Conservation (phyloP, 371 early-diverging fungal species). For the Lichtheimia ramosa region DNA sequence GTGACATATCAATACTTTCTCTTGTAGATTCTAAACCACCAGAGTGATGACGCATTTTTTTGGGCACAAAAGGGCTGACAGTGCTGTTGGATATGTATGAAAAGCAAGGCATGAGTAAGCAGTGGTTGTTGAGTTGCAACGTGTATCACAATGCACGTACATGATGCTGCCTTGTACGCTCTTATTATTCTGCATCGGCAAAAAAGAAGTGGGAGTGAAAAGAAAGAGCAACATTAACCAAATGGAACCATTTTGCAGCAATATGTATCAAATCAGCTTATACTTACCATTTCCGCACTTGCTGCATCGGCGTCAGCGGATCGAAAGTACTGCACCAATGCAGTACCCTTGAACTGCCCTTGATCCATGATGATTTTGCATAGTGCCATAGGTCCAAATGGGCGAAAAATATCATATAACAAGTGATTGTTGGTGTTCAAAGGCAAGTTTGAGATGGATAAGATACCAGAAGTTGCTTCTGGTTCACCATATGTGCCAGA, state of each 20-base stretch:
- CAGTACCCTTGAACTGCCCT: constrained; percentile 39
- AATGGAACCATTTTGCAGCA: background rate
- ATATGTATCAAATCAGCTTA: background rate
- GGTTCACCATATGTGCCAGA: background rate
- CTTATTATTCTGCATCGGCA: background rate
- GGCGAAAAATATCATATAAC: background rate
- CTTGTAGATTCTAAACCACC: background rate
- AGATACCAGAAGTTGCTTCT: background rate
- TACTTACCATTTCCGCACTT: constrained; percentile 33
- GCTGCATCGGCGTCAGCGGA: constrained; percentile 36
- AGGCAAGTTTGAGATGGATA: constrained; percentile 7
- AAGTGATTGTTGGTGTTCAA: background rate
- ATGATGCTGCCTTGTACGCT: background rate
- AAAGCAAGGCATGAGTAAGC: too few relatives aligned
- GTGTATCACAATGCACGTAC: background rate
- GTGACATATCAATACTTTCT: background rate
- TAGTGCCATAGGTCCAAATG: background rate
- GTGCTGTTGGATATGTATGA: background rate
- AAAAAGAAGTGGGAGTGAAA: too few relatives aligned
- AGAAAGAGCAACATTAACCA: background rate
- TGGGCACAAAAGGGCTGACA: background rate
- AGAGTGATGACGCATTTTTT: background rate
- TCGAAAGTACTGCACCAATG: constrained; percentile 47
- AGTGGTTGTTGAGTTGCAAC: background rate
- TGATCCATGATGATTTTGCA: constrained; percentile 24